Conservation (phyloP, 2,329 filamentous ascomycete species). For the Fusarium staphyleae region DNA sequence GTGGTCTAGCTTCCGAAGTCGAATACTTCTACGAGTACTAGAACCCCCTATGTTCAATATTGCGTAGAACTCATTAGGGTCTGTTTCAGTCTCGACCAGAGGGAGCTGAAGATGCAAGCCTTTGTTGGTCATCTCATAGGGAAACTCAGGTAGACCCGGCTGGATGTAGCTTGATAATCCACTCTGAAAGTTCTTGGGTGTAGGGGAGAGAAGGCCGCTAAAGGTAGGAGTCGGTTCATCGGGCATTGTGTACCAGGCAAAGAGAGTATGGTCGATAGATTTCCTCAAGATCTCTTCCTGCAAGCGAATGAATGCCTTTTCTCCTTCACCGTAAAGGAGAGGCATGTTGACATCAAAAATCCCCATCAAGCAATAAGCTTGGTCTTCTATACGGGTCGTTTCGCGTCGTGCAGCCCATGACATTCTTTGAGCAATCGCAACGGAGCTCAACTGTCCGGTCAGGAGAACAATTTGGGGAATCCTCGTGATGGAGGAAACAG, state of each 20-base stretch:
- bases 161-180: no score
- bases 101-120: conserved; percentile 9
- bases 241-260: conserved; percentile 4
- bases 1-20: neutral
- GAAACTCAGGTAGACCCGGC: neutral
- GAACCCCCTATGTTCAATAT: conserved; percentile 1
- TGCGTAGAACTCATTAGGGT: conserved; percentile 3
- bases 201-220: conserved; percentile 16
- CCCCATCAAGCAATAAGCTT: conserved; percentile 43
- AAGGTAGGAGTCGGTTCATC: neutral
- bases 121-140: conserved; percentile 20
- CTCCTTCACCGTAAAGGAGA: conserved; percentile 41
- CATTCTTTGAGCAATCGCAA: conserved; percentile 31
- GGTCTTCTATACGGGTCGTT: conserved; percentile 40
- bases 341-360: conserved; percentile 44
- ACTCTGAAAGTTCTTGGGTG: neutral
- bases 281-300: conserved; percentile 36
- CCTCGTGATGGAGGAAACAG: conserved; percentile 33
- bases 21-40: neutral
- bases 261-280: conserved; percentile 4
- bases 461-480: conserved; percentile 26
- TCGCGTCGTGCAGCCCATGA: conserved; percentile 40
- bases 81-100: neutral
- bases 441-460: conserved; percentile 10
- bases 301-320: conserved; percentile 33